Evolutionary conservation across 2,329 filamentous ascomycete genomes (phyloP).

Genomic region (Ambrosiella cleistominuta): DNA sequence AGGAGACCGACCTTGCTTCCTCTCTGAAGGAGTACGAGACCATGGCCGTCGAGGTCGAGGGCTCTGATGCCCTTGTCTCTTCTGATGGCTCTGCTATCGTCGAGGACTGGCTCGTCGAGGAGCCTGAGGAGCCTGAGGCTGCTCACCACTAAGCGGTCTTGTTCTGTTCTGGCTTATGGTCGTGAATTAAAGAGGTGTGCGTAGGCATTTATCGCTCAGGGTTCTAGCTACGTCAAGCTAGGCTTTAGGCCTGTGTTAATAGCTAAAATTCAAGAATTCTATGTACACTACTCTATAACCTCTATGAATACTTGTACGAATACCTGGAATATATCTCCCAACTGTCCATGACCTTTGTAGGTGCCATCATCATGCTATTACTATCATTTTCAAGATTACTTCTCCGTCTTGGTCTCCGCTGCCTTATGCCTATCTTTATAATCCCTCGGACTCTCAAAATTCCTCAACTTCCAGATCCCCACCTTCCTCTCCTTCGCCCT

Average conservation of each 20-base stretch:
- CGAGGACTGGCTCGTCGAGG: slow-evolving; percentile 69
- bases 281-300: neutral
- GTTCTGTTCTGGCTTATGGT: too few species aligned
- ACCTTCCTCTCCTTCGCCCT: slow-evolving; percentile 45
- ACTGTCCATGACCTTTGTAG: neutral
- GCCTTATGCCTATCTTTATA: slow-evolving; percentile 46
- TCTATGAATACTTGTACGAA: neutral
- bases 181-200: too few species aligned
- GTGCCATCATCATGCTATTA: neutral
- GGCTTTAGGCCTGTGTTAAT: neutral
- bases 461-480: slow-evolving; percentile 60
- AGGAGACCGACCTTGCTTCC: slow-evolving; percentile 82
- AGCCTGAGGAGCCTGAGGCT: slow-evolving; percentile 39
- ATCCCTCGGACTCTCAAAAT: slow-evolving; percentile 67
- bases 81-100: slow-evolving; percentile 38
- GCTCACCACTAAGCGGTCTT: slow-evolving; percentile 26
- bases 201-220: too few species aligned
- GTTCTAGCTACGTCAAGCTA: too few species aligned
- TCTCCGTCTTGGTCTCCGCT: neutral
- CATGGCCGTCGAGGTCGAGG: slow-evolving; percentile 89
- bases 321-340: neutral
- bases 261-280: neutral
- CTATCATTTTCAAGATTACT: neutral
- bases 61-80: slow-evolving; percentile 48
- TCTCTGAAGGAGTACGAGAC: slow-evolving; percentile 89